phyloP scores from a whole-genome alignment of 768 basidiomycete genomes.

The Kwoniella europaea region DNA sequence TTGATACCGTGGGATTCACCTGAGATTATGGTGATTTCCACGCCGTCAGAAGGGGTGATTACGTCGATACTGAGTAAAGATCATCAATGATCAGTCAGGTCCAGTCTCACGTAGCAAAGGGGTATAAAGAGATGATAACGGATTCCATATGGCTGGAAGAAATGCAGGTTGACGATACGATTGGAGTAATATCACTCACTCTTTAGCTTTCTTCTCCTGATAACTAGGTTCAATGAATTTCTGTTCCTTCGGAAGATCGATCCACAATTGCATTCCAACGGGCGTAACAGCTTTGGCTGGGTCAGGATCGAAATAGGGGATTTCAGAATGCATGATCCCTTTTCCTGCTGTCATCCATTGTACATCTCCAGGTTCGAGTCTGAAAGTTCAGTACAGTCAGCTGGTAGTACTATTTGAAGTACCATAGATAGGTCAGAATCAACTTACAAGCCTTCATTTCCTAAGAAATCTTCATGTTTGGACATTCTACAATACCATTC shows the following conservation, averaged over 20 bases:
- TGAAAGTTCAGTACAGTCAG: constrained; percentile 10
- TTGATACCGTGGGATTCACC: constrained; percentile 76
- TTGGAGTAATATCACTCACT: constrained; percentile 40
- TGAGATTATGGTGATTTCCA: constrained; percentile 81
- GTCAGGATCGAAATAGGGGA: constrained; percentile 78
- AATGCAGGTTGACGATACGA: too few relatives aligned
- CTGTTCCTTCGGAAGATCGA: constrained; percentile 62
- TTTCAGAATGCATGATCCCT: constrained; percentile 61
- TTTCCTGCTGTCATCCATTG: constrained; percentile 79
- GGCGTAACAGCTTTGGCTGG: constrained; percentile 66
- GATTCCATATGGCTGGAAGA: too few relatives aligned
- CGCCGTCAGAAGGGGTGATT: constrained; percentile 42
- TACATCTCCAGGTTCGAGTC: constrained; percentile 71
- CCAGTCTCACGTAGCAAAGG: too few relatives aligned
- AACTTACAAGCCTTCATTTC: constrained; percentile 51
- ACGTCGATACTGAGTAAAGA: constrained; percentile 63
- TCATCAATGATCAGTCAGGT: background rate
- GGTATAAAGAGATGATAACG: too few relatives aligned
- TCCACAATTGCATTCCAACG: constrained; percentile 74
- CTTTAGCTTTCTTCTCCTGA: constrained; percentile 53
- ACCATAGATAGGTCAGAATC: background rate
- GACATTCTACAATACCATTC: constrained; percentile 62
- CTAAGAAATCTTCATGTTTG: constrained; percentile 88
- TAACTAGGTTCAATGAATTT: constrained; percentile 71
- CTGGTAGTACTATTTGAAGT: background rate